A percentile compares a stretch with the other conserved stretches of the same genome.
These are phyloP conservation scores for Metschnikowia lochheadii DNA, from an alignment of 805 yeast species.

Conservation along the genomic window DNA sequence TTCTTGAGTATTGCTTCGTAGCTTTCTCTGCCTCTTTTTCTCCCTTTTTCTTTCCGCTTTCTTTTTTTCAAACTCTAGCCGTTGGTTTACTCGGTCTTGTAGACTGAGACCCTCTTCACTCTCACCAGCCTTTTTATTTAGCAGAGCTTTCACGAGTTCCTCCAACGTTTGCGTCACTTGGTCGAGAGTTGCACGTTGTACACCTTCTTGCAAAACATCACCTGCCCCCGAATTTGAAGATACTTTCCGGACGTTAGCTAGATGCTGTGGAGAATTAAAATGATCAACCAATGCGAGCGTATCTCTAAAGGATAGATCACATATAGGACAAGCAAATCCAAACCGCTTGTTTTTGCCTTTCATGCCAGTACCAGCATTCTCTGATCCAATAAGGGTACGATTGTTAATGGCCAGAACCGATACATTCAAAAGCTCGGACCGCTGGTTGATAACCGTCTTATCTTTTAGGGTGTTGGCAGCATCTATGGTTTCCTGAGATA, in stretches of 20 bases:
- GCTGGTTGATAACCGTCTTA: slow-evolving; percentile 21
- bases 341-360: slow-evolving; percentile 51
- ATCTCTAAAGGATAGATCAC: slow-evolving; percentile 79
- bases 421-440: slow-evolving; percentile 28
- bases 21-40: slow-evolving; percentile 18
- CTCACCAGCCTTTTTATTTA: slow-evolving; percentile 10
- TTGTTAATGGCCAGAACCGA: slow-evolving; percentile 32
- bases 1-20: slow-evolving; percentile 8
- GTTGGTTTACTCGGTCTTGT: slow-evolving; percentile 38
- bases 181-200: slow-evolving; percentile 31
- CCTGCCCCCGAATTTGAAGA: slow-evolving; percentile 12
- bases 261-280: slow-evolving; percentile 69
- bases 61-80: slow-evolving; percentile 37
- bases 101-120: slow-evolving; percentile 23
- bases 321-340: slow-evolving; percentile 81
- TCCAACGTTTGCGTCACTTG: slow-evolving; percentile 33
- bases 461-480: slow-evolving; percentile 5
- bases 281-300: slow-evolving; percentile 80
- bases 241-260: slow-evolving; percentile 23
- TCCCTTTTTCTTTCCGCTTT: slow-evolving; percentile 26
- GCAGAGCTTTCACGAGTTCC: slow-evolving; percentile 24
- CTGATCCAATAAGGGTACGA: slow-evolving; percentile 32
- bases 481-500: slow-evolving; percentile 2
- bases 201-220: slow-evolving; percentile 30
- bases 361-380: slow-evolving; percentile 1